Percentiles rank a stretch among this genome's conserved stretches.
Evolutionary conservation across 805 yeast species (phyloP).

Genomic region (Nakazawaea peltata): DNA sequence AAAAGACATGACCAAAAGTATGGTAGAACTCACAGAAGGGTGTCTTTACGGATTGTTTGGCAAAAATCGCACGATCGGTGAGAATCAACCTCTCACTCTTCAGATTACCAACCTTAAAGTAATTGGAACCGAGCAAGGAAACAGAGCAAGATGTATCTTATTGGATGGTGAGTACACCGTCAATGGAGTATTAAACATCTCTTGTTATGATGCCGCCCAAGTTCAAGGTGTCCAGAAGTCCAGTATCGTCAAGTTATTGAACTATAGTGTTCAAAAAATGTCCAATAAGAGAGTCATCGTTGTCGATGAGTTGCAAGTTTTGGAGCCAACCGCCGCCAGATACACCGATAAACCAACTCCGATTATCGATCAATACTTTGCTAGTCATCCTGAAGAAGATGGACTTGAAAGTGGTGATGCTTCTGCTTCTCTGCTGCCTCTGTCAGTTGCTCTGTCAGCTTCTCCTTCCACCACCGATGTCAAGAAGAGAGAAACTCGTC

Average conservation of each 20-base stretch:
- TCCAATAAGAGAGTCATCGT: conserved; percentile 41
- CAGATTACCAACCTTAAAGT: conserved; percentile 28
- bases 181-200: conserved; percentile 47
- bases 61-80: conserved; percentile 12
- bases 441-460: conserved; percentile 8
- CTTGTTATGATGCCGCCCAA: conserved; percentile 32
- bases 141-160: conserved; percentile 36
- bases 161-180: conserved; percentile 44
- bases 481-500: conserved; percentile 15
- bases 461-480: conserved; percentile 14
- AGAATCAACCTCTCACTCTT: conserved; percentile 22
- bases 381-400: conserved; percentile 50
- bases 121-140: conserved; percentile 31
- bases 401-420: no score
- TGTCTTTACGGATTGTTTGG: conserved; percentile 13
- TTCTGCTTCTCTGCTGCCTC: conserved; percentile 1
- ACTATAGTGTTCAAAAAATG: conserved; percentile 32
- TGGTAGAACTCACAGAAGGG: no score
- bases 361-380: conserved; percentile 49
- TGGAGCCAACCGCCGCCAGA: conserved; percentile 28
- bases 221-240: conserved; percentile 37
- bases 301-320: conserved; percentile 37
- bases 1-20: no score
- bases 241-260: conserved; percentile 31
- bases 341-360: conserved; percentile 28